These are phyloP conservation scores for Sugiyamaella marilandica DNA, from an alignment of 805 yeast species.

Conservation along the genomic window DNA sequence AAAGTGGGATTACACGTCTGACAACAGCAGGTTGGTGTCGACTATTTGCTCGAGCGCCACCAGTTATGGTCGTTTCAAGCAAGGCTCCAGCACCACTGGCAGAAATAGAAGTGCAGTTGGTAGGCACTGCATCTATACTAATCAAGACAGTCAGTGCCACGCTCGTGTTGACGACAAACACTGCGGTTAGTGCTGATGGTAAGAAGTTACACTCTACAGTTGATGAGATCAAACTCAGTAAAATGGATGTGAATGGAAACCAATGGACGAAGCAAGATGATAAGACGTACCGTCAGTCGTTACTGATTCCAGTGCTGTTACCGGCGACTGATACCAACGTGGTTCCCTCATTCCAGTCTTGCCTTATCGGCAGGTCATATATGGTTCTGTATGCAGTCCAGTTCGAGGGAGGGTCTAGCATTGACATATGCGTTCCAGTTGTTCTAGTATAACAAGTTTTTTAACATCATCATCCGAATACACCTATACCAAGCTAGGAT, in stretches of 20 bases:
- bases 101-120: not conserved
- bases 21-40: not conserved
- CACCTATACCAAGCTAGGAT: no score
- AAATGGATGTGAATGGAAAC: not conserved
- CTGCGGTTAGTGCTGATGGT: not conserved
- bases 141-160: constrained; percentile 1
- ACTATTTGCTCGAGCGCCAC: not conserved
- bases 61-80: not conserved
- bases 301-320: not conserved
- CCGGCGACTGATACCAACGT: not conserved
- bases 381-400: constrained; percentile 2
- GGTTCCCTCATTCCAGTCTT: constrained; percentile 12
- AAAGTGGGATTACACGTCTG: not conserved
- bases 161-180: not conserved
- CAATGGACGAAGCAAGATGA: not conserved
- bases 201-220: not conserved
- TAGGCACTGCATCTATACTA: not conserved
- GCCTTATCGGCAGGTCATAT: constrained; percentile 11
- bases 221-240: not conserved
- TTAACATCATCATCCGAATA: no score
- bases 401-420: not conserved
- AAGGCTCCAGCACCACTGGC: not conserved
- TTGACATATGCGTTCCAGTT: not conserved
- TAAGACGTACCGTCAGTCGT: not conserved
- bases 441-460: not conserved